phyloP scores from a whole-genome alignment of 164 flowering plant species.

The Malania oleifera region DNA sequence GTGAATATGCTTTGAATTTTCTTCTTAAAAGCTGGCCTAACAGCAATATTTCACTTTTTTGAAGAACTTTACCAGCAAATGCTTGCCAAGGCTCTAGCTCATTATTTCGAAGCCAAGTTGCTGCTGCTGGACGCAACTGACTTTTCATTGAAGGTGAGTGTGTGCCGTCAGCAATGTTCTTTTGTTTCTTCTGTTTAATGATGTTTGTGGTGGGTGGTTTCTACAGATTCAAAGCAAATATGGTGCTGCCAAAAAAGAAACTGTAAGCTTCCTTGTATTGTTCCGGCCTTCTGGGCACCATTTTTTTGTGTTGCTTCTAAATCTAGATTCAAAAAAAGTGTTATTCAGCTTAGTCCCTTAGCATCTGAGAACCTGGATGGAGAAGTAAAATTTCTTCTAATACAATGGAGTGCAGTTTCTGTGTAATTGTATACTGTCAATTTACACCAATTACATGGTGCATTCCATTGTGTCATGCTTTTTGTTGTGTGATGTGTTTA shows the following conservation, averaged over 20 bases:
- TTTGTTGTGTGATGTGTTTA: conserved; percentile 6
- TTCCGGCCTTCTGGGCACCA: no score
- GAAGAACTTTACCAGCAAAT: conserved; percentile 92
- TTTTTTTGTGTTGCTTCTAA: neutral
- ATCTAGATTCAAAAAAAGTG: no score
- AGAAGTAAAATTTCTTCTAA: neutral
- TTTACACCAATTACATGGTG: conserved; percentile 1
- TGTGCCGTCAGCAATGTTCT: neutral
- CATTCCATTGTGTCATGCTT: neutral
- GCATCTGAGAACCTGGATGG: neutral
- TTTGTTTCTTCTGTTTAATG: conserved; percentile 7
- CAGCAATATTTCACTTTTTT: conserved; percentile 13
- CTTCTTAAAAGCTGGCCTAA: conserved; percentile 3
- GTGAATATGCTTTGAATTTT: neutral
- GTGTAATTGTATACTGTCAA: neutral
- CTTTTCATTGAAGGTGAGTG: conserved; percentile 73
- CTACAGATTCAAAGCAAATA: conserved; percentile 85
- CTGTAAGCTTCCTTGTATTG: conserved; percentile 41
- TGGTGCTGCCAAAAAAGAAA: conserved; percentile 52
- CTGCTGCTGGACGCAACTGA: conserved; percentile 81
- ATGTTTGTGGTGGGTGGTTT: conserved; percentile 8
- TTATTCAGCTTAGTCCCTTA: no score
- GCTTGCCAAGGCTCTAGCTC: conserved; percentile 97
- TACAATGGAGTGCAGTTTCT: neutral
- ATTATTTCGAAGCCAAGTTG: conserved; percentile 84